Conservation (phyloP, 2,329 filamentous ascomycete genomes). For the Pestalotiopsis sp. region DNA sequence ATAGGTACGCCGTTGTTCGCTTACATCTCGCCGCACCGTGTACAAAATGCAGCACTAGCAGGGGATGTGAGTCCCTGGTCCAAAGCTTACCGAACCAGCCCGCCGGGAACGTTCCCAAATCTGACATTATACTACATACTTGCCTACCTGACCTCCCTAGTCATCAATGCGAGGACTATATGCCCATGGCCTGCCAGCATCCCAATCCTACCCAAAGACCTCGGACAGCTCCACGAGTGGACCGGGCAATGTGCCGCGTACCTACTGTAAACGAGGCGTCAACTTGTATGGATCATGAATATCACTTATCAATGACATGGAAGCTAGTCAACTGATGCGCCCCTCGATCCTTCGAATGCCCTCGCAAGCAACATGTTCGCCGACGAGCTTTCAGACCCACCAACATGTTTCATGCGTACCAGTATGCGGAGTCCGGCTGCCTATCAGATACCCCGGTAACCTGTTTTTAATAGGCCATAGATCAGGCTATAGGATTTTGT, state of each 20-base stretch:
- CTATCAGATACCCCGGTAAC: not conserved
- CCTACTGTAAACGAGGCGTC: not conserved
- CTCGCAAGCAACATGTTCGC: not conserved
- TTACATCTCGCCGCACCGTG: not conserved
- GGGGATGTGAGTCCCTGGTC: not conserved
- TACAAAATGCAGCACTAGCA: not conserved
- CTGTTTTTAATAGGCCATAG: not conserved
- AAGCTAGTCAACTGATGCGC: not conserved
- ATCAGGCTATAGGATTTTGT: not conserved
- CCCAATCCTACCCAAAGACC: not conserved
- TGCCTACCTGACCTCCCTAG: not conserved
- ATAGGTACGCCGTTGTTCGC: not conserved
- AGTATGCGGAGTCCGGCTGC: not conserved
- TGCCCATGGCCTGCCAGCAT: not conserved
- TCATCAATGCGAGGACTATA: not conserved
- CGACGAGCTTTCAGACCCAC: not conserved
- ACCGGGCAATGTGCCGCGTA: not conserved
- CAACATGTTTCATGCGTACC: not conserved
- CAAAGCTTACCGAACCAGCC: not conserved
- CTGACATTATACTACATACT: not conserved
- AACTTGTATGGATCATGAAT: not conserved
- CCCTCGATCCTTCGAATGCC: not conserved
- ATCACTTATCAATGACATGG: not conserved
- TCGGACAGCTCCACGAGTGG: not conserved
- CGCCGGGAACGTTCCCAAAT: not conserved